Evolutionary conservation across 1,284 basidiomycete genomes (phyloP), one percentile per base, ranked within the genome.

Genomic region (Pyrrhoderma noxium): DNA sequence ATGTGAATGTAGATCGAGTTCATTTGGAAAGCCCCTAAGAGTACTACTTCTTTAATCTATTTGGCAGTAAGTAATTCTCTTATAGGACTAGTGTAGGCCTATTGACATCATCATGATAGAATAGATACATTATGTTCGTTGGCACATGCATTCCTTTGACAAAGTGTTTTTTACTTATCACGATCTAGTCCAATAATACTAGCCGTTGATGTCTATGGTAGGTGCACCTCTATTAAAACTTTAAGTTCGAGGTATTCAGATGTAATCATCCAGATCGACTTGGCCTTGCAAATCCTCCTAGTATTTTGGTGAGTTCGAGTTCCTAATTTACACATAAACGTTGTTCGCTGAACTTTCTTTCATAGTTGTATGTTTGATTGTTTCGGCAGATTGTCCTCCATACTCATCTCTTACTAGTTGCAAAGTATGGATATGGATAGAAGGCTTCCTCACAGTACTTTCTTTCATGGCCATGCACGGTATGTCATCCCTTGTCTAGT

Each of bases 391-490:
- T 21, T 14, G 45, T 14, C 11, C 22, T 37, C n/a, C 35, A 16
- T 35, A 13, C 46, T 45, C 5, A 37, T 36, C 11, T n/a, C 35
- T 16, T 21, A 14, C n/a, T 38, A 56, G 54, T 25, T 56, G 54
- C 42, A 52, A 53, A n/a, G 36, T 40, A 45, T 56, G 54, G 54
- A 23, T 56, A 38, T 56, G 54, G 54, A 16, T 56, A 9, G 54
- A 56, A 37, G 54, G 45, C 23, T 56, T 52, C 51, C 13, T 49
- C 18, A 56, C 51, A 7, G 47, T 56, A 8, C 22, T 49, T 25
- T 52, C 51, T 13, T 56, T 56, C 47, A 56, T 56, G 54, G 52
- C 49, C 39, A 49, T 56, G 50, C 54, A 56, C 27, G 54, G 54
- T 56, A 25, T 8, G 54, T 38, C 14, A 44, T 23, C 38, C 3